Conservation (phyloP, 768 basidiomycete species). For the Amanita muscaria region DNA sequence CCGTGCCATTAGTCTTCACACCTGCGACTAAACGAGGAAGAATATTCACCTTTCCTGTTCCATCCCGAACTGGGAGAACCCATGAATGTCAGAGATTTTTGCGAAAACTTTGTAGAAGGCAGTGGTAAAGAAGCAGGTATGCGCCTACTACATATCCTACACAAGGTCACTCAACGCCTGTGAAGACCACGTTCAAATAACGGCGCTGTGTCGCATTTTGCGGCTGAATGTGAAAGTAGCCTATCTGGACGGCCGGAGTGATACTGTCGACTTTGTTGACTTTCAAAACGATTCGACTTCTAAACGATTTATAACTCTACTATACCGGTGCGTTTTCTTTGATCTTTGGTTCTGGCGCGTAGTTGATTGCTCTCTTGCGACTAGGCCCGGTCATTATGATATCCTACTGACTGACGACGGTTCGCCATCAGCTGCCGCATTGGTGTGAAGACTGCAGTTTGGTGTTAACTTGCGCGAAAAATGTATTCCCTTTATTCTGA, state of each 20-base stretch:
- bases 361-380: not conserved
- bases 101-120: conserved; percentile 69
- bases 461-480: no score
- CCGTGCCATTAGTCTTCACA: conserved; percentile 46
- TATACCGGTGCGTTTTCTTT: conserved; percentile 53
- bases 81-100: conserved; percentile 58
- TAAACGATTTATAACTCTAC: conserved; percentile 44
- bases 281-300: conserved; percentile 43
- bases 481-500: no score
- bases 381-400: conserved; percentile 88
- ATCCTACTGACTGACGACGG: conserved; percentile 32
- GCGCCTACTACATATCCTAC: conserved; percentile 4
- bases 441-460: no score
- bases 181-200: conserved; percentile 75
- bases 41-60: conserved; percentile 65
- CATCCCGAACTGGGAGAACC: conserved; percentile 61
- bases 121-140: conserved; percentile 70
- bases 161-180: not conserved
- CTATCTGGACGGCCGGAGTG: conserved; percentile 60
- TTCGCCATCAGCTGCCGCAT: no score
- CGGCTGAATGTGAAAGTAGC: conserved; percentile 63
- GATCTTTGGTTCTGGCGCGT: conserved; percentile 2
- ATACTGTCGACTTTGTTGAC: conserved; percentile 59
- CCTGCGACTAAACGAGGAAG: conserved; percentile 54
- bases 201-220: conserved; percentile 63